Evolutionary conservation across 371 early-diverging fungal species (phyloP), one percentile per base, ranked within the genome.

Genomic region (Zychaea mexicana): DNA sequence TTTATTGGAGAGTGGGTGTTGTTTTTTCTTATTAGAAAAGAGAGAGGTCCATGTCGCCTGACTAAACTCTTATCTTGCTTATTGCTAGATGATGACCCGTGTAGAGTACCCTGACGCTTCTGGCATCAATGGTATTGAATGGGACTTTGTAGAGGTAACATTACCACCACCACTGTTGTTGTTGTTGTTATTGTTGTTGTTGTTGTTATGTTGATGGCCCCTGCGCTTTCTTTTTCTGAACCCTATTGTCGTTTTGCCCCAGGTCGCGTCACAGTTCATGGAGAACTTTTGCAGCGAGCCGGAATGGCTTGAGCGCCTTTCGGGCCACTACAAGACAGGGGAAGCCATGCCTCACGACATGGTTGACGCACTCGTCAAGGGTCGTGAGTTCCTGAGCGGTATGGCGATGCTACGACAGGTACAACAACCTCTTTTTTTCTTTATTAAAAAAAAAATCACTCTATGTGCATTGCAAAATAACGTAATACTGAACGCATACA

Each of bases 181-280:
- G n/a, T n/a, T n/a, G n/a, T n/a, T n/a, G n/a, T n/a, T n/a, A n/a
- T n/a, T n/a, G n/a, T n/a, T n/a, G n/a, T n/a, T n/a, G 58, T n/a
- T 22, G 19, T 7, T 33, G 33, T 12, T 8, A 33, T 5, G 12
- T 33, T 17, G 57, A 12, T 59, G 46, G 36, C 6, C 15, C 38
- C 27, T 45, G 59, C 39, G 30, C 59, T 17, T 61, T 31, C 0
- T 53, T 28, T 39, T 42, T 12, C 15, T 42, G 42, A 42, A 24
- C 45, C 45, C 13, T 31, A 12, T 59, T 56, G 57, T 22, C n/a
- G 24, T 28, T 22, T 22, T 61, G 55, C 76, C 30, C n/a, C 69
- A 84, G 73, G 87, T 89, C 1, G 89, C 89, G 1, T 86, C 87
- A 0, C 89, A 89, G 64, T 89, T 89, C 38, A 89, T 89, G 89